Evolutionary conservation across 1,139 yeast species (phyloP), one percentile per base, ranked within the genome.

Genomic region (Pichia sorboxylosa): DNA sequence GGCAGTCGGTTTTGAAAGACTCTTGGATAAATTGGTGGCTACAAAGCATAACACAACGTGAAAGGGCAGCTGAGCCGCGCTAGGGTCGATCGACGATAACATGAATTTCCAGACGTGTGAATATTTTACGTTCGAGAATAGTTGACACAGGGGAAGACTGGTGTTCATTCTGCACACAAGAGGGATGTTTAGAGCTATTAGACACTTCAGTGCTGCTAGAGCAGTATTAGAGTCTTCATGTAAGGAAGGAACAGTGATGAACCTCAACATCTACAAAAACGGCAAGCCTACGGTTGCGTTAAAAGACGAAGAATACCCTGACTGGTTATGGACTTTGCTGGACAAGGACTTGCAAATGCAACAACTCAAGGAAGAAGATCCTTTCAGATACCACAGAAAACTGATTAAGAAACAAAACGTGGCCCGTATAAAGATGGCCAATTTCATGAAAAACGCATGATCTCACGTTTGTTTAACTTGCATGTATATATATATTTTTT

Each of bases 231-330:
- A 58, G 41, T 67, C 74, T 3, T 59, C 70, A 2, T 69, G 76
- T 46, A 56, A 56, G 26, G 92, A 83, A 5, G 98, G 98, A 6
- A 83, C 97, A 0, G 66, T 69, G 11, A 64, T 90, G 43, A 82
- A 82, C 48, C 61, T 87, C 49, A 81, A 81, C 47, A 67, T 90
- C 35, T 72, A 69, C 51, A 85, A 85, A 53, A 64, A 68, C 24
- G 94, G 92, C 16, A 73, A 77, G 41, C 95, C 85, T 45, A 90
- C 94, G n/a, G 76, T 84, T 6, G 97, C 98, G 2, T 59, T 79
- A 36, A 82, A 79, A 41, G 97, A 90, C 51, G 62, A 65, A 26
- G 94, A 87, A 48, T 90, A 90, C 51, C 98, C 98, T 4, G 83
- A 69, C 31, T 90, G 97, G 97, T 67, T 90, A 38, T 90, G 98